Conservation (phyloP, 768 basidiomycete species). For the Coprinopsis sp. region DNA sequence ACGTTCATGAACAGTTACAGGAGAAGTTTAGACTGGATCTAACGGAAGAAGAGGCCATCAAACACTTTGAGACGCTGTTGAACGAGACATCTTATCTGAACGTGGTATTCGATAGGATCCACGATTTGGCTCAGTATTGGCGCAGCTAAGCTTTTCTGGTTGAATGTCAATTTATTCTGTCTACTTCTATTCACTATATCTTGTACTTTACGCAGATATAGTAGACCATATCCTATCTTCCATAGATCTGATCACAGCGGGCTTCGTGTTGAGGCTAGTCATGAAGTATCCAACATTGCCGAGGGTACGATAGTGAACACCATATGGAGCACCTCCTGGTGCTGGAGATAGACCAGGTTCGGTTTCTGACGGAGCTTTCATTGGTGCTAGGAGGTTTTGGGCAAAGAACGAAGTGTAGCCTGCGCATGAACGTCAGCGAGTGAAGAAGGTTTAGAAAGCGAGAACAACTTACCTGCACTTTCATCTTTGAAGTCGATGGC, state of each 20-base stretch:
- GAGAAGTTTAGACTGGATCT: constrained; percentile 95
- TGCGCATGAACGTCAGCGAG: constrained; percentile 16
- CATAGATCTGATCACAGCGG: constrained; percentile 48
- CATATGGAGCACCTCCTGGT: constrained; percentile 53
- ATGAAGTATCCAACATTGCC: constrained; percentile 94
- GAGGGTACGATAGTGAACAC: constrained; percentile 81
- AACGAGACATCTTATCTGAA: constrained; percentile 96
- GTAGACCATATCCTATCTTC: constrained; percentile 57
- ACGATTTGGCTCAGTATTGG: constrained; percentile 89
- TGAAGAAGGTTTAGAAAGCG: too few species aligned
- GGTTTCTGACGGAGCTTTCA: background rate
- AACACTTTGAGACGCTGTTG: constrained; percentile 88
- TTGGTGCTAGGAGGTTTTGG: constrained; percentile 28
- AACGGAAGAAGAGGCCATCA: constrained; percentile 95
- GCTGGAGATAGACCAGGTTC: constrained; percentile 31
- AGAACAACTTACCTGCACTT: constrained; percentile 41
- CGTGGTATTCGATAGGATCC: constrained; percentile 89
- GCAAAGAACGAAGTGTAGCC: constrained; percentile 65
- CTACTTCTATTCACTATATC: constrained; percentile 1
- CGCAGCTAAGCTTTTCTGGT: constrained; percentile 64
- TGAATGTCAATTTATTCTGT: background rate
- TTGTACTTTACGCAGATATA: constrained; percentile 18
- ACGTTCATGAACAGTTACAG: constrained; percentile 85
- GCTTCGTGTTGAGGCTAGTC: constrained; percentile 73
- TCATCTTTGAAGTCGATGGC: constrained; percentile 67